Percentiles rank a stretch among this genome's conserved stretches.
These are phyloP conservation scores for Candida peoriensis DNA, from an alignment of 805 yeast species.

Conservation along the genomic window DNA sequence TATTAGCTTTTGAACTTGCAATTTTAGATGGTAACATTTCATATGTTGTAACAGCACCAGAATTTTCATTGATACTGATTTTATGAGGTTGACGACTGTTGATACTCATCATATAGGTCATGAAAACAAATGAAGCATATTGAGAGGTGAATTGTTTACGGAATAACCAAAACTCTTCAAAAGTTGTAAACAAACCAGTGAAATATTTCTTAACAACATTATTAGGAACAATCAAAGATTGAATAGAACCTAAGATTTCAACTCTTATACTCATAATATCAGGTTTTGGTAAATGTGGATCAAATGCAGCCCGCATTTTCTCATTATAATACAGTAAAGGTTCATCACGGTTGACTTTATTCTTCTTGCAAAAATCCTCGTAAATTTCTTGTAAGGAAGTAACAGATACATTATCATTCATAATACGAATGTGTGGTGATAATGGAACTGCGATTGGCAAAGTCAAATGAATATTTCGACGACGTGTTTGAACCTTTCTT, in stretches of 20 bases:
- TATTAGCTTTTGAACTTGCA: constrained; percentile 40
- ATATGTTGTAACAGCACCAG: constrained; percentile 89
- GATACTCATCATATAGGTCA: constrained; percentile 92
- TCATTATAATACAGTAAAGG: constrained; percentile 84
- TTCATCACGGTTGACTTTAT: constrained; percentile 75
- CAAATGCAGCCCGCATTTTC: constrained; percentile 87
- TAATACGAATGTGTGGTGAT: constrained; percentile 88
- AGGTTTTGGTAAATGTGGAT: constrained; percentile 89
- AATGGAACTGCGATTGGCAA: constrained; percentile 90
- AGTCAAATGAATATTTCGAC: constrained; percentile 78
- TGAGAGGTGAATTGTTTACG: constrained; percentile 92
- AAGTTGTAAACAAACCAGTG: constrained; percentile 60
- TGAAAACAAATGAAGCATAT: constrained; percentile 87
- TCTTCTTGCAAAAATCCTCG: constrained; percentile 76
- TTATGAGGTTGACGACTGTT: constrained; percentile 92
- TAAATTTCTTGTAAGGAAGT: constrained; percentile 76
- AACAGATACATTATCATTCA: constrained; percentile 75
- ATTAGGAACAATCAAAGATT: constrained; percentile 79
- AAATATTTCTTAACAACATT: constrained; percentile 80
- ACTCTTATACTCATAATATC: constrained; percentile 84
- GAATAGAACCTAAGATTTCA: constrained; percentile 88
- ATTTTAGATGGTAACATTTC: constrained; percentile 93
- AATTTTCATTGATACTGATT: constrained; percentile 71
- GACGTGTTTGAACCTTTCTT: constrained; percentile 81
- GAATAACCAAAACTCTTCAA: constrained; percentile 96